Evolutionary conservation across 768 basidiomycete species (phyloP), one percentile per base, ranked within the genome.

Genomic region (Pleurotus cornucopiae): DNA sequence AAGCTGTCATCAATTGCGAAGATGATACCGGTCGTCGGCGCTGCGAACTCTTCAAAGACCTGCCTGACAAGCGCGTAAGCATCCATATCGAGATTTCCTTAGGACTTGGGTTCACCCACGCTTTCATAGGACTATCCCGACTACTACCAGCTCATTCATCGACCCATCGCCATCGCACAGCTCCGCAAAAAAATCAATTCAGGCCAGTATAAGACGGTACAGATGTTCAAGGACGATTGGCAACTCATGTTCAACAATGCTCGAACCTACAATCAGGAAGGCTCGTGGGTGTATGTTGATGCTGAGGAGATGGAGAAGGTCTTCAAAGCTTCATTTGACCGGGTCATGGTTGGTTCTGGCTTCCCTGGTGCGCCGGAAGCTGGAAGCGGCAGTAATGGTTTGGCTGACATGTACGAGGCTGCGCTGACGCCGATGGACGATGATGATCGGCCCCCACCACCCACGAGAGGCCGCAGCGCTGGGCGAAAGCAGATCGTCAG

Each of bases 231-330:
- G 56, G 82, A 84, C 46, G 93, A 96, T 69, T 93, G 88, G 85
- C 80, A 81, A 61, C 80, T 94, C 55, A 94, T 99, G 89, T 98
- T 95, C 71, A 80, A 84, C 69, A 98, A 98, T 64, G 95, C 96
- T 4, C 81, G 90, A 63, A 89, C 84, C 44, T 98, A 93, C 77
- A 98, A 98, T 68, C 87, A 89, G 69, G 93, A 96, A 70, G 93
- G 89, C 1, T 95, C 93, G 0, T 93, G 91, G 89, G 94, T 97
- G 38, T 96, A 94, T 70, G 78, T 89, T 58, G 93, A 96, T 59
- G 94, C 96, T 6, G 89, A 92, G 48, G 91, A 93, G 74, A 92
- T 95, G 89, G 89, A 96, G 72, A 90, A 89, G 66, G 85, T 86
- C 48, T 94, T 95, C 67, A 80, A 89, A 58, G 76, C 83, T 23